A percentile compares a stretch with the other conserved stretches of the same genome.
Evolutionary conservation across 2,329 filamentous ascomycete species (phyloP).

Genomic region (Mariannaea sp.): DNA sequence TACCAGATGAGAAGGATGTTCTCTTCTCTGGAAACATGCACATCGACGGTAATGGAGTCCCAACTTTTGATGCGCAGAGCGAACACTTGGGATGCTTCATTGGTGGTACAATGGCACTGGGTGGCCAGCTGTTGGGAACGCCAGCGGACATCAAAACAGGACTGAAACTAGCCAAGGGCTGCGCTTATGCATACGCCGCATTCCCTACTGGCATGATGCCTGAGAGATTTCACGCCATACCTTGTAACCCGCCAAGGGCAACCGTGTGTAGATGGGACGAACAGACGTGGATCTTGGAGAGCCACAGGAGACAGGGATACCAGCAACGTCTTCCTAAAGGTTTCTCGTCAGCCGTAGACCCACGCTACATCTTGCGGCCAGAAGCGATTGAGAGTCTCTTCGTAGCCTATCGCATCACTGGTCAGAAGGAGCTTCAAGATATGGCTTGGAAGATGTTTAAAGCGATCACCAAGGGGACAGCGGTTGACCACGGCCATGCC

Average conservation of each 20-base stretch:
- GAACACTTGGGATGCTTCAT: constrained; percentile 66
- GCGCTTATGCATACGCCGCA: constrained; percentile 60
- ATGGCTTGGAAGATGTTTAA: constrained; percentile 59
- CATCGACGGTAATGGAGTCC: constrained; percentile 26
- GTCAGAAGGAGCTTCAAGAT: constrained; percentile 52
- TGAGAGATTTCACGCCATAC: constrained; percentile 55
- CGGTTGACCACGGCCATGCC: constrained; percentile 53
- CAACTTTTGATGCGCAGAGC: constrained; percentile 34
- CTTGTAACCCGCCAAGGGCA: constrained; percentile 45
- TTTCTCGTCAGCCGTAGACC: constrained; percentile 62
- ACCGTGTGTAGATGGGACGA: constrained; percentile 42
- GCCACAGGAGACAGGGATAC: constrained; percentile 20
- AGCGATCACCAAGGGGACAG: constrained; percentile 51
- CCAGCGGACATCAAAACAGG: constrained; percentile 60
- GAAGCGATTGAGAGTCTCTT: constrained; percentile 58
- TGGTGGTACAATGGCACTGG: constrained; percentile 68
- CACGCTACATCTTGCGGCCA: constrained; percentile 55
- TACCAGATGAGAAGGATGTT: constrained; percentile 63
- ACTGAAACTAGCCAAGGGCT: constrained; percentile 56
- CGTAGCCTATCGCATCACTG: constrained; percentile 56
- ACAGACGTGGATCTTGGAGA: constrained; percentile 34
- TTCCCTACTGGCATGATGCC: constrained; percentile 64
- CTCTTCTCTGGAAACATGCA: constrained; percentile 67
- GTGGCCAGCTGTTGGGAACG: constrained; percentile 59
- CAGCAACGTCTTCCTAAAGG: constrained; percentile 52